Evolutionary conservation across 2,329 filamentous ascomycete genomes (phyloP), one percentile per base, ranked within the genome.

Genomic region (Chaetomiaceae sp.): DNA sequence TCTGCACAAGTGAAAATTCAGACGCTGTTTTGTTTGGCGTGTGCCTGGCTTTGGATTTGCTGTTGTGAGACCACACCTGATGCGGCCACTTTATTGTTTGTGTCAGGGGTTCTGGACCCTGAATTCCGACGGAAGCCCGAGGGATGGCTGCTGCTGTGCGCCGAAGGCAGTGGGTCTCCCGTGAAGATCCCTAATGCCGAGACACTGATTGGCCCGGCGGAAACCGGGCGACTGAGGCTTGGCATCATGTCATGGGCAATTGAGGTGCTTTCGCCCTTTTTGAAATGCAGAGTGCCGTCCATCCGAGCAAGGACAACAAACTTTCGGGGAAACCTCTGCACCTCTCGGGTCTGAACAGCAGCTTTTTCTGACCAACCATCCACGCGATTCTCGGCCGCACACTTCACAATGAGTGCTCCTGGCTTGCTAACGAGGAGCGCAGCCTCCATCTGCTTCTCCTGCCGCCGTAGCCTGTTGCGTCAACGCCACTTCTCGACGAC

Each of bases 401-500:
- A n/a, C 20, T 3, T 18, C 29, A 64, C 37, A 30, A 80, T 80
- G 77, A 78, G 69, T 62, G 65, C 69, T 40, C 65, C 71, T 3
- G 63, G 64, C 30, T 57, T 71, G 42, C 61, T 67, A 23, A 62
- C 68, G 16, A 64, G 67, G 57, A 62, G 70, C 60, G 51, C 63
- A 61, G 60, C 66, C 62, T 69, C 70, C 55, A 63, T 73, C 66
- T 67, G 72, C 65, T 63, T 71, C 59, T 64, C 69, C 57, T 70
- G 71, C 61, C 61, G 69, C 59, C 72, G 72, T 56, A 68, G 69
- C 41, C 67, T 70, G 49, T 68, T 71, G 60, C 71, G 53, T 23
- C 56, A 66, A 56, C 73, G 75, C 54, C 73, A 73, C 46, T 73
- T 74, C 63, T 73, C 72, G 53, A 65, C 68, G 1, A 61, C 68